Conservation (phyloP, 2,329 filamentous ascomycete genomes). For the Pestalotiopsis sp. region DNA sequence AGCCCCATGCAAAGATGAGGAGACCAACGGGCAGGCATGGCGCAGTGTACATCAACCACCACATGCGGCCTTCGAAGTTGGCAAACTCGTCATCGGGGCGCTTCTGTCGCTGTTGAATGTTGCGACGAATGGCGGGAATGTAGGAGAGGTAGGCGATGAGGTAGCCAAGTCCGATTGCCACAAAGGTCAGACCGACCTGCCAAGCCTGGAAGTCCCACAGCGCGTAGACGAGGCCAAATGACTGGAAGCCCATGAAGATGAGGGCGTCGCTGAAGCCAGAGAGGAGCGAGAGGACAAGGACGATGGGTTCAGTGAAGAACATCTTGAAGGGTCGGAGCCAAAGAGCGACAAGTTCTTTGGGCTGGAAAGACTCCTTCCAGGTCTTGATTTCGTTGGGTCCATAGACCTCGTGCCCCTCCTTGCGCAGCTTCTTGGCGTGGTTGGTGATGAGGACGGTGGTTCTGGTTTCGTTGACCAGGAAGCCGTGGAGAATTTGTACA, state of each 20-base stretch:
- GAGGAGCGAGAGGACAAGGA: conserved; percentile 59
- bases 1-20: conserved; percentile 65
- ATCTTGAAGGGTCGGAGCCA: conserved; percentile 66
- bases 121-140: conserved; percentile 47
- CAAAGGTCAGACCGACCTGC: conserved; percentile 38
- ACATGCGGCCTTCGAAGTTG: conserved; percentile 63
- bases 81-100: conserved; percentile 53
- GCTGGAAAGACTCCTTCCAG: conserved; percentile 36
- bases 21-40: conserved; percentile 63
- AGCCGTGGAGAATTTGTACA: conserved; percentile 55
- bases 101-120: conserved; percentile 42
- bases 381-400: conserved; percentile 51
- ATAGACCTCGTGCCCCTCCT: conserved; percentile 45
- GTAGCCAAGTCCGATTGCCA: conserved; percentile 55
- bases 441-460: conserved; percentile 58
- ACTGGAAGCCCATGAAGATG: conserved; percentile 70
- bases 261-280: conserved; percentile 66
- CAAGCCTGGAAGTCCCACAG: conserved; percentile 58
- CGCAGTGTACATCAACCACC: conserved; percentile 61
- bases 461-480: conserved; percentile 61
- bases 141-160: conserved; percentile 60
- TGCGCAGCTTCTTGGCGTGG: conserved; percentile 58
- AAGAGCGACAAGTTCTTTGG: conserved; percentile 46
- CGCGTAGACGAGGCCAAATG: conserved; percentile 59
- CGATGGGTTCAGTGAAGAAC: conserved; percentile 65